Percentiles rank a stretch among this genome's conserved stretches.
Evolutionary conservation across 2,329 filamentous ascomycete species (phyloP).

Genomic region (Aspergillus novofumigatus): DNA sequence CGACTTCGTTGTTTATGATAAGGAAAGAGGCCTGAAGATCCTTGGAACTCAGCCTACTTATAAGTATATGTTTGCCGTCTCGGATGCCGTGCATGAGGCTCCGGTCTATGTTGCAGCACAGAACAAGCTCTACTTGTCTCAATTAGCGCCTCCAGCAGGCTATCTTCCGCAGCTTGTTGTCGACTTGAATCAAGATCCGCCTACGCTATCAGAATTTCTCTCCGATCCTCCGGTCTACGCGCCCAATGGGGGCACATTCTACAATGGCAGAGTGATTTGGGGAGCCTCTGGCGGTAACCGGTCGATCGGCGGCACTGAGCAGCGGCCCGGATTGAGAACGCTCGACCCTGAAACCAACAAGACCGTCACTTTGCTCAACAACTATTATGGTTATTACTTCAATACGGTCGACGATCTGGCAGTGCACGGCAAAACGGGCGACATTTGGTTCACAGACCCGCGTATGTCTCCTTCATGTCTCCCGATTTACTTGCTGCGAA

Average conservation of each 20-base stretch:
- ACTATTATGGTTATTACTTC: conserved; percentile 40
- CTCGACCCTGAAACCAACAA: conserved; percentile 45
- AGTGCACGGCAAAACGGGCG: conserved; percentile 41
- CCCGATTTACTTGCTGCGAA: conserved; percentile 13
- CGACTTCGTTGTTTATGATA: conserved; percentile 38
- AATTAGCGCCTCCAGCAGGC: conserved; percentile 34
- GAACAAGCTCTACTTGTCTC: conserved; percentile 40
- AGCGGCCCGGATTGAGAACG: conserved; percentile 40
- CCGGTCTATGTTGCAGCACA: conserved; percentile 39
- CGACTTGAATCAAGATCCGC: conserved; percentile 43
- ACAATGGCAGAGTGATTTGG: conserved; percentile 40
- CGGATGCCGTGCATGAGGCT: conserved; percentile 40
- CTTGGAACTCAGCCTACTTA: conserved; percentile 36
- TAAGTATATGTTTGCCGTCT: conserved; percentile 37
- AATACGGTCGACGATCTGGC: conserved; percentile 16
- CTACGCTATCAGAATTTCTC: conserved; percentile 35
- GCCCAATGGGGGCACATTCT: conserved; percentile 40
- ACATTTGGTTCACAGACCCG: conserved; percentile 51
- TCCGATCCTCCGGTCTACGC: conserved; percentile 43
- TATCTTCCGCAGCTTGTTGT: conserved; percentile 37
- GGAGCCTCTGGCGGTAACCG: conserved; percentile 36
- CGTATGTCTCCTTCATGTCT: conserved; percentile 25
- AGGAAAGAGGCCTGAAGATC: conserved; percentile 31
- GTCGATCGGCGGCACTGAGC: conserved; percentile 33
- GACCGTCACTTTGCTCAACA: conserved; percentile 41